phyloP scores from a whole-genome alignment of 345 rosid species.

The Populus alba region DNA sequence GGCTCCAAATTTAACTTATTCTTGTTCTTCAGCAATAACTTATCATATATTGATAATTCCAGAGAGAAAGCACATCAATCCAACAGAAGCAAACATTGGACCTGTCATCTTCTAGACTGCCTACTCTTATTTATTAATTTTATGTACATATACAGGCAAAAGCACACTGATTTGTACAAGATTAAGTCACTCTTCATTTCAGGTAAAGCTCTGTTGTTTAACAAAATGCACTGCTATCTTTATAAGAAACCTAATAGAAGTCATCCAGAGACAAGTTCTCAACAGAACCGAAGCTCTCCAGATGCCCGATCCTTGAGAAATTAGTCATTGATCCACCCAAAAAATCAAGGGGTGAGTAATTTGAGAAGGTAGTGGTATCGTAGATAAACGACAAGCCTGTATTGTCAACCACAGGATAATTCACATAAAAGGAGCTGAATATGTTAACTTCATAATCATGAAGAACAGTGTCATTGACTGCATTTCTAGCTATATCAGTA shows the following conservation, averaged over 20 bases:
- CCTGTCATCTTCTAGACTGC: neutral
- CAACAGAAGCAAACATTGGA: neutral
- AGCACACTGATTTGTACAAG: neutral
- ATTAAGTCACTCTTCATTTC: neutral
- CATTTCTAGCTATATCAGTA: conserved; percentile 45
- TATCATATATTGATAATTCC: neutral
- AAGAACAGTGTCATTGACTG: conserved; percentile 45
- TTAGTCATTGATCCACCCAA: conserved; percentile 67
- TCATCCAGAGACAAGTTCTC: conserved; percentile 80
- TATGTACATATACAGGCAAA: neutral
- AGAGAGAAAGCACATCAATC: neutral
- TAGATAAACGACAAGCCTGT: conserved; percentile 63
- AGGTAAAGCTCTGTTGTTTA: neutral
- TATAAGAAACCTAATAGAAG: conserved; percentile 37
- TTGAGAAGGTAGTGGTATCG: conserved; percentile 68
- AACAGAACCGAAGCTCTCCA: conserved; percentile 70
- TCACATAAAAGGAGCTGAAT: conserved; percentile 34
- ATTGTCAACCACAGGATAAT: conserved; percentile 47
- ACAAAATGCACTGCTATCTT: conserved; percentile 4
- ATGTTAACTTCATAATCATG: conserved; percentile 43
- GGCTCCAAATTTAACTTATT: neutral
- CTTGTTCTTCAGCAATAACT: neutral
- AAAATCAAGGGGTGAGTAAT: conserved; percentile 80
- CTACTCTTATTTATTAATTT: neutral
- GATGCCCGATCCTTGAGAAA: conserved; percentile 49